Conservation (phyloP, 352 stramenopile genomes). For the Globisporangium megalacanthum region DNA sequence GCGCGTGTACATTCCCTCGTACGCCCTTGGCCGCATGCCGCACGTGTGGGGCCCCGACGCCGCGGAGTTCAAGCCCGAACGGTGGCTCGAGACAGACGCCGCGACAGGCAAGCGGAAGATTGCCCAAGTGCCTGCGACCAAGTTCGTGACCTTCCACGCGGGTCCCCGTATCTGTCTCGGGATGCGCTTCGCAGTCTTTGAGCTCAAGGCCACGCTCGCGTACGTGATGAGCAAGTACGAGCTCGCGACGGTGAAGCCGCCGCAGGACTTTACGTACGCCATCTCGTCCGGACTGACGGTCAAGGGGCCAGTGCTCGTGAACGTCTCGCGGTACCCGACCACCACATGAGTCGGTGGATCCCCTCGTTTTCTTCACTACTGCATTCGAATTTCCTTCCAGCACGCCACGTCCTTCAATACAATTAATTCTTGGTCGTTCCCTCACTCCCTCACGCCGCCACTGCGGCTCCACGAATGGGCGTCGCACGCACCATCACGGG, state of each 20-base stretch:
- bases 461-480: neutral
- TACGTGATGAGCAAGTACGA: constrained; percentile 35
- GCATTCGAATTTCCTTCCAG: no score
- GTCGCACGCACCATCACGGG: constrained; percentile 1
- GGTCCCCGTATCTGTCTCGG: constrained; percentile 45
- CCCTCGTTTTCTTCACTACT: neutral
- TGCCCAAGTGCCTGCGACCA: constrained; percentile 5
- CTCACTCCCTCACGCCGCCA: neutral
- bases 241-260: constrained; percentile 29
- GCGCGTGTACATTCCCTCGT: constrained; percentile 33
- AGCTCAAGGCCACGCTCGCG: constrained; percentile 34
- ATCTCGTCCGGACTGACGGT: constrained; percentile 25
- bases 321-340: neutral
- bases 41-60: constrained; percentile 35
- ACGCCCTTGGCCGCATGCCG: constrained; percentile 32
- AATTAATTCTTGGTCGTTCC: neutral
- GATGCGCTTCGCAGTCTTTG: constrained; percentile 39
- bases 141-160: constrained; percentile 36
- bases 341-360: neutral
- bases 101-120: constrained; percentile 17
- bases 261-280: constrained; percentile 37
- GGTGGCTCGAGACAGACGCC: constrained; percentile 23
- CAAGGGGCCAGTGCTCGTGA: constrained; percentile 29
- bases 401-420: neutral
- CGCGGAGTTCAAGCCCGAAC: constrained; percentile 34